These are phyloP conservation scores for Clavulina sp. DNA, from an alignment of 768 basidiomycete species.

Conservation along the genomic window DNA sequence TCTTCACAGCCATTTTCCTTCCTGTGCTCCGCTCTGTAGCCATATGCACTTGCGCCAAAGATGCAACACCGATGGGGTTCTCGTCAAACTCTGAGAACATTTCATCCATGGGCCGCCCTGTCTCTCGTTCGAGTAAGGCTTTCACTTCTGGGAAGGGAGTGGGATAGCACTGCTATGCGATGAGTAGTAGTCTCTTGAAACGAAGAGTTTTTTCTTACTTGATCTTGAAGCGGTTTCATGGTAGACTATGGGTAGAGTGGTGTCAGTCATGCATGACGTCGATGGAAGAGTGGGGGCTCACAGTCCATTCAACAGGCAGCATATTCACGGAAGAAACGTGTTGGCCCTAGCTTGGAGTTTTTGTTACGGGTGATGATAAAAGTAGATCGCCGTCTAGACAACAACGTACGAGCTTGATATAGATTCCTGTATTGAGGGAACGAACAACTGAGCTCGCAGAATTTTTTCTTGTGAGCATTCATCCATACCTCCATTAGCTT, in stretches of 20 bases:
- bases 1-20: conserved; percentile 66
- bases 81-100: conserved; percentile 77
- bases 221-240: conserved; percentile 4
- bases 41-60: conserved; percentile 88
- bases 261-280: background rate
- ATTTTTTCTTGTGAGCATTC: background rate
- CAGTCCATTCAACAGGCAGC: conserved; percentile 47
- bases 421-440: conserved; percentile 24
- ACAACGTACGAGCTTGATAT: conserved; percentile 42
- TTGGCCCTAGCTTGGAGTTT: conserved; percentile 36
- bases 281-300: conserved; percentile 28
- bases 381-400: background rate
- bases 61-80: conserved; percentile 84
- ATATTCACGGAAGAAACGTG: conserved; percentile 51
- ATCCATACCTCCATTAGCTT: conserved; percentile 66
- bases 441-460: background rate
- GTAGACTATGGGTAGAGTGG: background rate
- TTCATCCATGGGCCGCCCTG: conserved; percentile 51
- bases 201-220: background rate
- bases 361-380: conserved; percentile 12
- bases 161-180: conserved; percentile 82
- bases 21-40: conserved; percentile 57
- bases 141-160: conserved; percentile 68
- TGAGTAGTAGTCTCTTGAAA: too few species aligned
- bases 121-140: conserved; percentile 58